Evolutionary conservation across 2,329 filamentous ascomycete species (phyloP), one percentile per base, ranked within the genome.

Genomic region (Allantophomopsis lycopodina): DNA sequence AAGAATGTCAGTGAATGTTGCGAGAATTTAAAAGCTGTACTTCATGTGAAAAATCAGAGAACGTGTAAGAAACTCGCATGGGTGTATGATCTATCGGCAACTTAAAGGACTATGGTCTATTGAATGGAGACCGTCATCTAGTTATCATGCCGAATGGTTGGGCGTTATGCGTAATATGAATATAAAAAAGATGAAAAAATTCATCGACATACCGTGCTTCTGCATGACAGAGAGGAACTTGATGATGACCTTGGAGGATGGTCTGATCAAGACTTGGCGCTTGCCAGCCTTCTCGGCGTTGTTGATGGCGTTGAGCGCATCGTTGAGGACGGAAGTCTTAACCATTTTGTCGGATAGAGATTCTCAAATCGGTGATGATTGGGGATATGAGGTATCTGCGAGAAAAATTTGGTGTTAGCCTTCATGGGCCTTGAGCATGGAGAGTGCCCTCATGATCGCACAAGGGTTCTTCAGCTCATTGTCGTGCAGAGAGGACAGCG

Each of bases 231-330:
- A 76, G 63, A 98, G 76, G 81, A 96, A 98, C 79, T 96, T 96
- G 76, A 93, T 73, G 60, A 98, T 98, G 76, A 98, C 91, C 84
- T 98, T 98, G 69, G 91, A 96, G 67, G 78, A 83, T 58, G 93
- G 91, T 61, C 88, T 81, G 77, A 98, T 95, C 66, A 98, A 63
- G 64, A 96, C 91, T 75, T 98, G 91, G 63, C 91, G 88, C 83
- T 96, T 96, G 73, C 91, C 91, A 58, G 84, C 76, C 83, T 98
- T 96, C 80, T 98, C 93, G 76, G 91, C 91, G 70, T 98, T 98
- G 87, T 98, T 98, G 83, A 98, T 96, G 75, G 79, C 76, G 68
- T 94, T 94, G 61, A 95, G 83, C 65, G 85, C 87, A 82, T 98
- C 91, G 79, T 96, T 93, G 69, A 98, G 88, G 62, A 96, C 91